A percentile compares a stretch with the other conserved stretches of the same genome.
Evolutionary conservation across 2,329 filamentous ascomycete genomes (phyloP).

Genomic region (Pseudogymnoascus sp.): DNA sequence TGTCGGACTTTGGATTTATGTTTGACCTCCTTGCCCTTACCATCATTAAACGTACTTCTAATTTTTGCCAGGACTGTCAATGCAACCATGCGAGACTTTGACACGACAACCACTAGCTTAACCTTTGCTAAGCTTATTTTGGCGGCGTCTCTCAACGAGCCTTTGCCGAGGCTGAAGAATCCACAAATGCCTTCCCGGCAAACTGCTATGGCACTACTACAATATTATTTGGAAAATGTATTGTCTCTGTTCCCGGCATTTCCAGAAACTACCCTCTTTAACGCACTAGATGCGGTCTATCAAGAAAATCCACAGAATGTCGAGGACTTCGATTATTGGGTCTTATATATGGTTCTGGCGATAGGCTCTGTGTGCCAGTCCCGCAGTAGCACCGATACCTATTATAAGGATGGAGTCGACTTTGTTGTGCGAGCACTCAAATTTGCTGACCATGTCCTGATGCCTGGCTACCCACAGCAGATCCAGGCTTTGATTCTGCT

Average conservation of each 20-base stretch:
- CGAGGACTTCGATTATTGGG: slow-evolving; percentile 69
- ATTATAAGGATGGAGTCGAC: slow-evolving; percentile 49
- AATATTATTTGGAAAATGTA: slow-evolving; percentile 79
- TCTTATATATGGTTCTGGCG: slow-evolving; percentile 81
- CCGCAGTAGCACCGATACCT: slow-evolving; percentile 56
- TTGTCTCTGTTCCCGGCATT: slow-evolving; percentile 77
- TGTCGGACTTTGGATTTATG: slow-evolving; percentile 90
- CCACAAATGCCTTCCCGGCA: slow-evolving; percentile 63
- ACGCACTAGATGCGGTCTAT: slow-evolving; percentile 75
- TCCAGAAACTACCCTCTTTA: slow-evolving; percentile 68
- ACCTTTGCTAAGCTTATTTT: slow-evolving; percentile 85
- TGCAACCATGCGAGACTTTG: slow-evolving; percentile 88
- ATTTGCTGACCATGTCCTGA: slow-evolving; percentile 73
- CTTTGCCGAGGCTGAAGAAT: slow-evolving; percentile 55
- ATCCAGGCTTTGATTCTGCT: slow-evolving; percentile 83
- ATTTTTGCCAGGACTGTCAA: slow-evolving; percentile 65
- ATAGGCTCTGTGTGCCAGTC: slow-evolving; percentile 72
- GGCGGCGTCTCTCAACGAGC: slow-evolving; percentile 70
- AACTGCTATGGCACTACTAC: slow-evolving; percentile 59
- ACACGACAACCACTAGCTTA: slow-evolving; percentile 79
- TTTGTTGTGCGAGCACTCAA: slow-evolving; percentile 59
- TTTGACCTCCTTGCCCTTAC: slow-evolving; percentile 37
- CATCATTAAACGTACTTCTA: slow-evolving; percentile 3
- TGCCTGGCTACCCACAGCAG: slow-evolving; percentile 74
- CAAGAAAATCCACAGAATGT: slow-evolving; percentile 50